Evolutionary conservation across 345 rosid genomes (phyloP).

Genomic region (Schrenkiella parvula): DNA sequence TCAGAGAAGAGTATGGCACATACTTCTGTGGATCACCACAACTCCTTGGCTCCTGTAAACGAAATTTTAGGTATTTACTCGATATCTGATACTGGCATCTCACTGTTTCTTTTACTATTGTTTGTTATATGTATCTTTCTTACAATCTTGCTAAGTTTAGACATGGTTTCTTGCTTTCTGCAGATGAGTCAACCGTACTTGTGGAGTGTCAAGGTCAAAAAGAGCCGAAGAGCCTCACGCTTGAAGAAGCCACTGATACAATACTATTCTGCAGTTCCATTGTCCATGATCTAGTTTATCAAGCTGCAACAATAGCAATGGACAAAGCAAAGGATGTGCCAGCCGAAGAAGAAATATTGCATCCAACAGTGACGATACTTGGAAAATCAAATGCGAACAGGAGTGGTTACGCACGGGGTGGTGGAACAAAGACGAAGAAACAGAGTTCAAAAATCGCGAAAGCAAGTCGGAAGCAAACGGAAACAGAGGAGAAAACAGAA

Average conservation of each 20-base stretch:
- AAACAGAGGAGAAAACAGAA: constrained; percentile 45
- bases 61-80: constrained; percentile 45
- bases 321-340: constrained; percentile 53
- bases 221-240: constrained; percentile 79
- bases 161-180: constrained; percentile 12
- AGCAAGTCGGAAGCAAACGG: constrained; percentile 50
- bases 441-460: constrained; percentile 48
- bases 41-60: constrained; percentile 40
- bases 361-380: constrained; percentile 66
- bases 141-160: constrained; percentile 1
- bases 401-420: constrained; percentile 44
- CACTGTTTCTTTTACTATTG: not conserved
- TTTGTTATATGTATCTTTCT: not conserved
- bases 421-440: constrained; percentile 49
- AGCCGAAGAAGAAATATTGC: constrained; percentile 53
- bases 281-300: constrained; percentile 83
- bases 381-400: constrained; percentile 58
- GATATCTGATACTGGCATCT: not conserved
- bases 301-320: constrained; percentile 74
- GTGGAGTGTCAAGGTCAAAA: constrained; percentile 58
- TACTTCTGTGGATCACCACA: constrained; percentile 39
- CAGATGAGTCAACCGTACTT: constrained; percentile 71
- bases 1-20: constrained; percentile 39
- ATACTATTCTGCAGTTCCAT: constrained; percentile 95
- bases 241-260: constrained; percentile 91